Evolutionary conservation across 1,284 basidiomycete species (phyloP), one percentile per base, ranked within the genome.

Genomic region (Pseudozyma flocculosa): DNA sequence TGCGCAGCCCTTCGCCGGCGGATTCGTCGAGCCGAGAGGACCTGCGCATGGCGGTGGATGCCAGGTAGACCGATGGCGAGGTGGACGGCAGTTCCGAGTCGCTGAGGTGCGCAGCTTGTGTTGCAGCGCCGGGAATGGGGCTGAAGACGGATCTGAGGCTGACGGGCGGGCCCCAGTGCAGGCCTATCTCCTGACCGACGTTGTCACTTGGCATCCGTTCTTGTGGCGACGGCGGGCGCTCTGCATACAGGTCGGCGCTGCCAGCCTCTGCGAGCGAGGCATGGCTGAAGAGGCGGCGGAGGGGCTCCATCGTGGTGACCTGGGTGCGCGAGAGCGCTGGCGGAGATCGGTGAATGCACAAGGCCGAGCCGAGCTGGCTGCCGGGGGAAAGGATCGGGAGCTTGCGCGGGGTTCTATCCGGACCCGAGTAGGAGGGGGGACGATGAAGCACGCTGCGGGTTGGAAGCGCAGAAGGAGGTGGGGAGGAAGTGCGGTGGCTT

Each of bases 1-100:
- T 46, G 8, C 65, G 57, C 7, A 68, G 58, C 1, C 65, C 61
- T 26, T 63, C 65, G 14, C 65, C 65, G 1, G 65, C 65, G 4
- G 65, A 64, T 10, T 58, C 61, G 38, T 68, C 65, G 14, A 66
- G 55, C 32, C 58, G 50, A n/a, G n/a, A n/a, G 0, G 48, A 44
- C 21, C 58, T 54, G 18, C 59, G 57, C 15, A 34, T 34, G 8
- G 32, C 32, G 15, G 9, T 17, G 15, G 32, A 34, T 8, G 32
- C 32, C 15, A 34, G 32, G 14, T 11, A 34, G 8, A 13, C 32
- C 3, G 32, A 8, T 11, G n/a, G n/a, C n/a, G 32, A 34, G 9
- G 10, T 17, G 32, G 14, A 11, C 11, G 32, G 4, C 3, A 34
- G 32, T 5, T 34, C 32, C 10, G 32, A 34, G 10, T 17, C 15